Base-by-base conservation (phyloP, 129 eudicot genomes). In the Saposhnikovia divaricata region DNA sequence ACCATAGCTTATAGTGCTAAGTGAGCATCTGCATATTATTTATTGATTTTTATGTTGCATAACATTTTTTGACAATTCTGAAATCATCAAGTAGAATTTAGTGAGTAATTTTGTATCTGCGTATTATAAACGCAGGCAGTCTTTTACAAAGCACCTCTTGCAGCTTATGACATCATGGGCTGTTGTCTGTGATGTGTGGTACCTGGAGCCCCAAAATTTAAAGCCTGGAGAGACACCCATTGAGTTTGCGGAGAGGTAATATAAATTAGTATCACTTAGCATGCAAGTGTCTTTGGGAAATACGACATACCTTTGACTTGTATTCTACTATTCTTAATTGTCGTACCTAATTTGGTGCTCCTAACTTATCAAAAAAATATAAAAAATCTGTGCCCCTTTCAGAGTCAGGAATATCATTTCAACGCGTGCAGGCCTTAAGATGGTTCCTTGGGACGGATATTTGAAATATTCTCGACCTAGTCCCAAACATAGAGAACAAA, bases 91-190 rank as follows among this genome's bases (percentile, higher is more conserved):
- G 23, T 80, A 14, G 43, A 66, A 46, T 19, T 21, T 5, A 43
- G 34, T 21, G 45, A 15, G 39, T 34, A 77, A 73, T 31, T 76
- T 38, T 75, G 46, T n/a, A 37, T 11, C 77, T 11, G 46, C 13
- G 43, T 38, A 43, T 68, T 27, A 37, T 40, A 25, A 23, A 40
- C 83, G 97, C 89, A 96, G 98, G 77, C 99, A 96, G 77, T 96
- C 99, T 74, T 96, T 92, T 82, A 96, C 99, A 55, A 96, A 79
- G 76, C 99, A 96, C 85, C 89, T 96, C 76, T 86, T 96, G 86
- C 99, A 96, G 90, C 93, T 96, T 63, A 96, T 96, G 99, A 89
- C 97, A 80, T 92, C 98, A 31, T 96, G 99, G 99, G 99, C 99
- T 43, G 99, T 96, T 81, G 99, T 96, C 78, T 96, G 99, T 87